Evolutionary conservation across 805 yeast genomes (phyloP), one percentile per base, ranked within the genome.

Genomic region (Lipomyces anomalus): DNA sequence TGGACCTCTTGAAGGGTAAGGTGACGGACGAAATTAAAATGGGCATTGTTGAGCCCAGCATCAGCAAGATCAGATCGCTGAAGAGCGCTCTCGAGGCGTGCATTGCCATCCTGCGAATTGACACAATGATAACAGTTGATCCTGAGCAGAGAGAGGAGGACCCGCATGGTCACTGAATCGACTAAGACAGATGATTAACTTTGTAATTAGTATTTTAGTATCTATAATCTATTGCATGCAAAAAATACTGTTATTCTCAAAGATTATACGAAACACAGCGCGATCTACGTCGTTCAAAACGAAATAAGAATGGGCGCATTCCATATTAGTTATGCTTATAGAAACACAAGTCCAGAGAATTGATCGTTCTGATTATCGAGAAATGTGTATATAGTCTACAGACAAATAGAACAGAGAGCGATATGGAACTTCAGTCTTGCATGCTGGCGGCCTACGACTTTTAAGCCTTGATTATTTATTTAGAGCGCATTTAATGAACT

Each of bases 11-110:
- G 61, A 80, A 79, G 52, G 99, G 98, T 49, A 88, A 86, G 67
- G 82, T 92, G 53, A 90, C 86, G 22, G 92, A 92, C 67, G 94
- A 84, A 66, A 72, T 81, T 39, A 69, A 73, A 43, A 74, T 79
- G 50, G 99, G 99, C 52, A 96, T 92, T 23, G 74, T 92, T 57
- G 99, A 92, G 67, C 99, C 99, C 44, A 84, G 97, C 16, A 74
- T 92, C 62, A 82, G 94, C 60, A 92, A 92, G 71, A 75, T 92
- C 62, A 89, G 88, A 67, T 82, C 95, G 7, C 77, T 94, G 64
- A 89, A 94, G 67, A 82, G 94, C 49, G 97, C 98, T 4, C 77
- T 92, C 57, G 99, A 92, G 72, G 99, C 99, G 2, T 92, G 98
- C 69, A 81, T 94, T 66, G 95, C 97, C 29, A 92, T 92, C 54